Conservation (phyloP, 148 eudicot species). For the Nyssa sinensis region DNA sequence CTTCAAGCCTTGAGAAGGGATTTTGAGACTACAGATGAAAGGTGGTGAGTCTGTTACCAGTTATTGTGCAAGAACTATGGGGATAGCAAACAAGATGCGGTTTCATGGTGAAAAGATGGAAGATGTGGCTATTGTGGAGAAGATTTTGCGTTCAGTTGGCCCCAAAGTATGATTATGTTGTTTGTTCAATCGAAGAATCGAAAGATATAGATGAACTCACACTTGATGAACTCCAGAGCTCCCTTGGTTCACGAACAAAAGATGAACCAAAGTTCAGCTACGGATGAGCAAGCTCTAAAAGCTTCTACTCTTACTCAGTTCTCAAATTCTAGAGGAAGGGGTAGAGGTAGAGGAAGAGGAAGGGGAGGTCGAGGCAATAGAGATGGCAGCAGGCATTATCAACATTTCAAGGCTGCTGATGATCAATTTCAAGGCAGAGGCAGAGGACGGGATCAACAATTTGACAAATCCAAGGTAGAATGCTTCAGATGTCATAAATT, state of each 20-base stretch:
- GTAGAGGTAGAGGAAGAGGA: not conserved
- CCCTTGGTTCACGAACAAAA: no score
- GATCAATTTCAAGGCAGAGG: conserved; percentile 4
- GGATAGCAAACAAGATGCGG: no score
- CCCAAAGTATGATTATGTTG: not conserved
- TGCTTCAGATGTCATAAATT: no score
- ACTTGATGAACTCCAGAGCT: not conserved
- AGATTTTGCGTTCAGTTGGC: not conserved
- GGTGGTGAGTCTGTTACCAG: not conserved
- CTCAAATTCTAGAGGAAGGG: not conserved
- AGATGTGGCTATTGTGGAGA: not conserved
- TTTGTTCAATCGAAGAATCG: not conserved
- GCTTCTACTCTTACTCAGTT: not conserved
- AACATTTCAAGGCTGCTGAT: not conserved
- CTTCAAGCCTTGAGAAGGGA: not conserved
- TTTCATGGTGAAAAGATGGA: not conserved
- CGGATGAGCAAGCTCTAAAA: not conserved
- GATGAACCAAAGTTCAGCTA: not conserved
- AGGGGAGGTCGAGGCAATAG: not conserved
- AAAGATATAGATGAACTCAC: no score
- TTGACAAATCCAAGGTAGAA: no score
- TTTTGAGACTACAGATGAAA: not conserved
- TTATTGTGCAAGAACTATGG: not conserved
- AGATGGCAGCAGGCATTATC: not conserved
- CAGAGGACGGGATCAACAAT: conserved; percentile 18